phyloP scores from a whole-genome alignment of 1,284 basidiomycete genomes.

The Ceratobasidium sp. region DNA sequence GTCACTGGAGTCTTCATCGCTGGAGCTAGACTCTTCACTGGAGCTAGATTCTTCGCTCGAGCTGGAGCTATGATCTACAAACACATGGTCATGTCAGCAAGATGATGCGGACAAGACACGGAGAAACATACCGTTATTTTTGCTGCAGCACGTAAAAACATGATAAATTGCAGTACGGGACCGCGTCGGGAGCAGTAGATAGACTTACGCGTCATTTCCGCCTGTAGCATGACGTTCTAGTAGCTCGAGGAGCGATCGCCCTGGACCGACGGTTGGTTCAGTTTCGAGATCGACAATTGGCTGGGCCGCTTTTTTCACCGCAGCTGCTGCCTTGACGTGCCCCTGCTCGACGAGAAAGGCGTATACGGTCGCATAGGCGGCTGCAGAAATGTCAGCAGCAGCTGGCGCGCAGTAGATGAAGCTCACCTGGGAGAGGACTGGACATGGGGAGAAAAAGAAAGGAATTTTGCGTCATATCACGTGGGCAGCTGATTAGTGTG shows the following conservation, averaged over 20 bases:
- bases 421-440: not conserved
- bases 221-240: constrained; percentile 4
- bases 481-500: constrained; percentile 14
- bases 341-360: constrained; percentile 43
- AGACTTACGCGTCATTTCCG: constrained; percentile 11
- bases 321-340: constrained; percentile 40
- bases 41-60: not conserved
- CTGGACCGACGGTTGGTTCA: not conserved
- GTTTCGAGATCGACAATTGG: constrained; percentile 32
- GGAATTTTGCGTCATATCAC: constrained; percentile 39
- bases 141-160: constrained; percentile 1
- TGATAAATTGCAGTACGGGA: not conserved
- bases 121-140: constrained; percentile 9
- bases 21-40: not conserved
- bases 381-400: not conserved
- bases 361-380: constrained; percentile 38
- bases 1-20: constrained; percentile 11
- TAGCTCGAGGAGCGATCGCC: constrained; percentile 18
- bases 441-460: constrained; percentile 27
- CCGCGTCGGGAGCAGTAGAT: not conserved
- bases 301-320: constrained; percentile 38
- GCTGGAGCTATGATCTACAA: constrained; percentile 21
- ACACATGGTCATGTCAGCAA: not conserved
- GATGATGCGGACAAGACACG: not conserved
- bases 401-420: not conserved